Evolutionary conservation across 2,329 filamentous ascomycete species (phyloP).

Genomic region (Claviceps capensis): DNA sequence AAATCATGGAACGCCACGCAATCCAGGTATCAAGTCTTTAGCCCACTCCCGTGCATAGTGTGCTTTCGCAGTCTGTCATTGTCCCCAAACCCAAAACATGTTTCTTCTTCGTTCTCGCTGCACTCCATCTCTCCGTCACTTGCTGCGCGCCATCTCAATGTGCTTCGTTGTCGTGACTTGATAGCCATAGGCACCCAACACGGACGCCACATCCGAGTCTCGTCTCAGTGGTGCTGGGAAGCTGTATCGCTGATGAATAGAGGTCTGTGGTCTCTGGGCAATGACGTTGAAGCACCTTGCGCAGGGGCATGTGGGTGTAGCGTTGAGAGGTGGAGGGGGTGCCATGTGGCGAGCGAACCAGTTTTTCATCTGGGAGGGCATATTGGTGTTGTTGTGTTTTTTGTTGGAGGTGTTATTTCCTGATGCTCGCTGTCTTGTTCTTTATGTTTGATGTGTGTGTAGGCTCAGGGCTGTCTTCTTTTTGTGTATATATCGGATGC

Average conservation of each 20-base stretch:
- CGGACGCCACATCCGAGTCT: not conserved
- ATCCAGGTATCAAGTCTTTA: too few relatives aligned
- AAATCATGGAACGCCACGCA: too few relatives aligned
- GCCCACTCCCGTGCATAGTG: too few relatives aligned
- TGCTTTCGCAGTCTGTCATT: too few relatives aligned
- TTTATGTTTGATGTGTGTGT: too few relatives aligned
- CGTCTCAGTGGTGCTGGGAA: not conserved
- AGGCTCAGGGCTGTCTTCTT: too few relatives aligned
- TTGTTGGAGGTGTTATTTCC: not conserved
- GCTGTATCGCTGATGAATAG: not conserved
- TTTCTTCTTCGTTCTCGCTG: not conserved
- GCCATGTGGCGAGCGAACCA: slow-evolving; percentile 29
- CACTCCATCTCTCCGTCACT: not conserved
- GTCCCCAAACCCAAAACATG: too few relatives aligned
- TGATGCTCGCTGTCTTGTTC: not conserved
- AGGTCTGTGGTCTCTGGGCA: not conserved
- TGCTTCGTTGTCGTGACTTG: not conserved
- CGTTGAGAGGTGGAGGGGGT: slow-evolving; percentile 23
- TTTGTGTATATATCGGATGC: too few relatives aligned
- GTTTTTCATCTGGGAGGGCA: slow-evolving; percentile 19
- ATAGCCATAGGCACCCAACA: not conserved
- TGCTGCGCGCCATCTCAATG: not conserved
- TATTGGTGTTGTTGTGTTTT: slow-evolving; percentile 2
- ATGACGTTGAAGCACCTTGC: slow-evolving; percentile 10
- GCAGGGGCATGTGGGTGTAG: slow-evolving; percentile 22